Evolutionary conservation across 2,329 filamentous ascomycete species (phyloP), one percentile per base, ranked within the genome.

Genomic region (Fusarium penzigii): DNA sequence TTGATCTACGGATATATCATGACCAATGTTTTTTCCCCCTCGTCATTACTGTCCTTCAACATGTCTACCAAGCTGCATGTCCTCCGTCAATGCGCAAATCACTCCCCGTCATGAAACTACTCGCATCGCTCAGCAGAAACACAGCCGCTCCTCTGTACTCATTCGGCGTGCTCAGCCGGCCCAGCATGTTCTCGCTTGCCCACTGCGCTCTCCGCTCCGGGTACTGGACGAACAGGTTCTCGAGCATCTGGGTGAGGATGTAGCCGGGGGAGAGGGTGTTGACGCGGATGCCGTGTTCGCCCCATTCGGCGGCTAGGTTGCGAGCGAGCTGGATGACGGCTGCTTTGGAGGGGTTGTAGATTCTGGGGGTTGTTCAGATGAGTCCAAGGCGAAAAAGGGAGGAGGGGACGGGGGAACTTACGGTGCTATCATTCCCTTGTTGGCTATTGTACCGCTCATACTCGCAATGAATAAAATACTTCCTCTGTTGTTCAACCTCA

Each of bases 171-270:
- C 86, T 88, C 53, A 91, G 75, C 34, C 84, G 80, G 29, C 81
- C 85, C 48, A 96, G 78, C 90, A 96, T 94, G 72, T 95, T 96
- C 72, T 93, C 86, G 63, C 81, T 87, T 14, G 89, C 84, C 92
- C 92, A 96, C 54, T 86, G 81, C 25, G 70, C 71, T 55, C 75
- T 75, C 48, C 82, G 78, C 64, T 92, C 88, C 0, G 91, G 91
- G 59, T 83, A 89, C 57, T 88, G 79, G 58, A 85, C 79, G 65
- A 96, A 94, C 32, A 96, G 81, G 52, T 83, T 81, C 68, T 90
- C 83, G 2, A 93, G 89, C 92, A 96, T 96, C 17, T 87, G 84
- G 2, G 89, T 92, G 17, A 88, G 81, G 65, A 92, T 90, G 68
- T 92, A 91, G 9, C 90, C 89, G 0, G 90, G 89, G 17, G 86